A percentile compares a stretch with the other conserved stretches of the same genome.
These are phyloP conservation scores for Teunomyces barrocoloradensis DNA, from an alignment of 805 yeast genomes.

Conservation along the genomic window DNA sequence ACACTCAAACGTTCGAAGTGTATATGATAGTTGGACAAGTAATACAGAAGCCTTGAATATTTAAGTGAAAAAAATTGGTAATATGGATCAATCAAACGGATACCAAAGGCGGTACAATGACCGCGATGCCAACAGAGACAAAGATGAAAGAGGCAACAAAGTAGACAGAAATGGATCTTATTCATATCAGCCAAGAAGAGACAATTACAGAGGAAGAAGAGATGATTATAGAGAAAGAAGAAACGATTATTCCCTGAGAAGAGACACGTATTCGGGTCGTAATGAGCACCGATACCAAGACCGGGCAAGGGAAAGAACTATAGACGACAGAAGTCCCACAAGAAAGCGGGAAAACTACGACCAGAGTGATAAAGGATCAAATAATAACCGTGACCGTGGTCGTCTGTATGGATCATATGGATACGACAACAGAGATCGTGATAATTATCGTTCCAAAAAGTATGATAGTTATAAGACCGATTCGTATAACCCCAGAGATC, in stretches of 20 bases:
- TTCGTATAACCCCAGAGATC: background rate
- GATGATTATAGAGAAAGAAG: conserved; percentile 7
- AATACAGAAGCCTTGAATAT: too few relatives aligned
- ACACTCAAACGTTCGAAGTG: background rate
- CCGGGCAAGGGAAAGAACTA: conserved; percentile 8
- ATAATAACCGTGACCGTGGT: background rate
- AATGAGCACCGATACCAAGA: conserved; percentile 6
- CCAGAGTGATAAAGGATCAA: background rate
- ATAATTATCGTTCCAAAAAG: conserved; percentile 1
- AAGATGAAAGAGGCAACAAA: background rate
- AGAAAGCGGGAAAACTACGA: conserved; percentile 2
- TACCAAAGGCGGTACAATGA: conserved; percentile 3
- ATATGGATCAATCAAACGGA: background rate
- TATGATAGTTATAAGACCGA: background rate
- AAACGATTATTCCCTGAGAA: conserved; percentile 2
- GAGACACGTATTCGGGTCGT: background rate
- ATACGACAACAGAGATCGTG: background rate
- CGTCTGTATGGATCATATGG: background rate
- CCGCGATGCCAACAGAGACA: conserved; percentile 7
- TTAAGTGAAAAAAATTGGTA: background rate
- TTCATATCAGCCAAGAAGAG: conserved; percentile 1
- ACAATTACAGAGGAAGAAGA: conserved; percentile 1
- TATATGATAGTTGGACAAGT: background rate
- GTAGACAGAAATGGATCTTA: background rate
- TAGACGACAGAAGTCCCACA: background rate